Evolutionary conservation across 768 basidiomycete species (phyloP).

Genomic region (Lepiota brunneoincarnata): DNA sequence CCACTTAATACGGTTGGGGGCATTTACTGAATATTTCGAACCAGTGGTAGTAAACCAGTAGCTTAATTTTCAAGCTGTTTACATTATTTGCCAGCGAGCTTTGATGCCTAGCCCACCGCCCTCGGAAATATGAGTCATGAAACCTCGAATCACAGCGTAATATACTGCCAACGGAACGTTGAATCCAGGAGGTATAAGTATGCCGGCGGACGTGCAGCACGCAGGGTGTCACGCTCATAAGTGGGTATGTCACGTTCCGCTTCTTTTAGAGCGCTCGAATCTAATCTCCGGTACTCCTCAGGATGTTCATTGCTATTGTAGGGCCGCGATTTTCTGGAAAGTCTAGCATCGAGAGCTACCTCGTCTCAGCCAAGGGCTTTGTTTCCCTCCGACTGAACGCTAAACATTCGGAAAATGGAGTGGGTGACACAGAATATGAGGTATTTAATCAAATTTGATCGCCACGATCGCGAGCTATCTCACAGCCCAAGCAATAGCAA

Average conservation of each 20-base stretch:
- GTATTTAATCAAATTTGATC: neutral
- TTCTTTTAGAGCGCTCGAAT: neutral
- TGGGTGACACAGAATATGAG: slow-evolving; percentile 9
- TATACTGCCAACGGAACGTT: no score
- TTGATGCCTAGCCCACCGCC: no score
- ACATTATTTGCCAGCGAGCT: no score
- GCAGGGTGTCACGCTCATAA: slow-evolving; percentile 14
- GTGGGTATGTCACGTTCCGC: neutral
- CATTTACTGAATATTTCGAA: no score
- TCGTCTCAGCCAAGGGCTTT: slow-evolving; percentile 58
- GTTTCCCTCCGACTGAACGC: slow-evolving; percentile 40
- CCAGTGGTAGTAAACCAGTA: no score
- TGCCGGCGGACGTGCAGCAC: neutral
- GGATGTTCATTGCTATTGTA: slow-evolving; percentile 69
- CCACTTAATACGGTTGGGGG: no score
- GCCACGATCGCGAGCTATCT: neutral
- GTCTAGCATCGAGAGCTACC: slow-evolving; percentile 55
- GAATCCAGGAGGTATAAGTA: no score
- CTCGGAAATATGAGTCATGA: neutral
- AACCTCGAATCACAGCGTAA: neutral
- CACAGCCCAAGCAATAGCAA: slow-evolving; percentile 7
- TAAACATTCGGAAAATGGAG: neutral
- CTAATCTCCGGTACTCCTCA: neutral
- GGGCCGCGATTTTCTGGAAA: slow-evolving; percentile 65
- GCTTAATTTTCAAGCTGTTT: no score